These are phyloP conservation scores for Phycomyces nitens DNA, from an alignment of 192 early-diverging fungal genomes.

Conservation along the genomic window DNA sequence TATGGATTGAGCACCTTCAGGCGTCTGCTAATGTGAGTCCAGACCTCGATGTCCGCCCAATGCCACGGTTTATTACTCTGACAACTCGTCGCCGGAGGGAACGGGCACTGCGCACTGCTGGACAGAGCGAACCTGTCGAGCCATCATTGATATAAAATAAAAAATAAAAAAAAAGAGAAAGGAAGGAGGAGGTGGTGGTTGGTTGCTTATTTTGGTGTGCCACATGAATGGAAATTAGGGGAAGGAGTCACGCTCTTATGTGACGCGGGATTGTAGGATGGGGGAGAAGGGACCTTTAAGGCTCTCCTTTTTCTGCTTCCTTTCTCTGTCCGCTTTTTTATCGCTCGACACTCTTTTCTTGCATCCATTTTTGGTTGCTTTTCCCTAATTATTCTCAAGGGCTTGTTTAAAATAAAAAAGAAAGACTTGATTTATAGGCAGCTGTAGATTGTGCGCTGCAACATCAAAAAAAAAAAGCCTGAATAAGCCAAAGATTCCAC, in stretches of 20 bases:
- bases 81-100: constrained; percentile 26
- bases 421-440: too few species aligned
- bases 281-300: background rate
- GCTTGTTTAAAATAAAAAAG: background rate
- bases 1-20: constrained; percentile 46
- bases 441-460: background rate
- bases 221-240: background rate
- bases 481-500: too few species aligned
- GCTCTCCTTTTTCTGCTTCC: background rate
- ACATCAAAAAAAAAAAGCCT: background rate
- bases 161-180: constrained; percentile 9
- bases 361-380: background rate
- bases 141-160: constrained; percentile 2
- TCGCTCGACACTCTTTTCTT: constrained; percentile 1
- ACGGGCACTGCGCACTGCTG: background rate
- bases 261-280: background rate
- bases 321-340: background rate
- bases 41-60: constrained; percentile 40
- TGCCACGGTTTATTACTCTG: constrained; percentile 49
- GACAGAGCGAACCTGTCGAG: constrained; percentile 7
- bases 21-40: constrained; percentile 46
- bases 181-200: background rate
- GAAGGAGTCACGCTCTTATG: background rate
- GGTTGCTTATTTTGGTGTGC: background rate
- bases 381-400: background rate